Base-by-base conservation (phyloP, 306 rosid genomes). In the Sindora glabra region DNA sequence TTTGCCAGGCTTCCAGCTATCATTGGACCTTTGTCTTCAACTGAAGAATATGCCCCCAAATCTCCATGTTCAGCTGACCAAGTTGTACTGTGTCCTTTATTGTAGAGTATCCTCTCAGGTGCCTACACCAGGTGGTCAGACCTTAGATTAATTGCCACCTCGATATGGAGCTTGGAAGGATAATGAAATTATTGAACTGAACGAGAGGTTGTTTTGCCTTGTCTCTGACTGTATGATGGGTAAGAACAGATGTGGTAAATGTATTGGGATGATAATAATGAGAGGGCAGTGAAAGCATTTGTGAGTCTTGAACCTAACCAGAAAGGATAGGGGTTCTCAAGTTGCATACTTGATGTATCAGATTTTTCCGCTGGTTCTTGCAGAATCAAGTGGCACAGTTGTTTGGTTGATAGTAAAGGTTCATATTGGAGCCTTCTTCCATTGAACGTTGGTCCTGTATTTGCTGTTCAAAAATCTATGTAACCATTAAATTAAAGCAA, bases 341-440 rank as follows among this genome's bases (percentile, higher is more conserved):
- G 76, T 49, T 87, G 91, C 79, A 52, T 71, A 75, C 82, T 87
- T 56, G 84, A 81, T 62, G 74, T 87, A 61, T 79, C 89, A 44
- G 25, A 67, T 40, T 81, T 79, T 68, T 81, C 83, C 0, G 67
- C 44, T 6, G 95, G 89, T 39, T 66, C 69, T 50, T 84, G 81
- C 17, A 79, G 80, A 70, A 77, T 81, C 48, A 84, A 76, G 63
- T 84, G 92, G 86, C 73, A 48, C 51, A 62, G 86, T 41, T 74
- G 86, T 73, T 67, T 73, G 64, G 41, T 84, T 48, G 92, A 81
- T 39, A 55, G 62, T 42, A 26, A 44, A 44, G 87, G 78, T 40
- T 65, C 67, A 49, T 73, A 70, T 48, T 70, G 89, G 89, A 87
- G 72, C 44, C 77, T 83, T 52, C 80, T 83, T 21, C 77, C 92